Evolutionary conservation across 2,329 filamentous ascomycete genomes (phyloP).

Genomic region (Sarocladium kiliense): DNA sequence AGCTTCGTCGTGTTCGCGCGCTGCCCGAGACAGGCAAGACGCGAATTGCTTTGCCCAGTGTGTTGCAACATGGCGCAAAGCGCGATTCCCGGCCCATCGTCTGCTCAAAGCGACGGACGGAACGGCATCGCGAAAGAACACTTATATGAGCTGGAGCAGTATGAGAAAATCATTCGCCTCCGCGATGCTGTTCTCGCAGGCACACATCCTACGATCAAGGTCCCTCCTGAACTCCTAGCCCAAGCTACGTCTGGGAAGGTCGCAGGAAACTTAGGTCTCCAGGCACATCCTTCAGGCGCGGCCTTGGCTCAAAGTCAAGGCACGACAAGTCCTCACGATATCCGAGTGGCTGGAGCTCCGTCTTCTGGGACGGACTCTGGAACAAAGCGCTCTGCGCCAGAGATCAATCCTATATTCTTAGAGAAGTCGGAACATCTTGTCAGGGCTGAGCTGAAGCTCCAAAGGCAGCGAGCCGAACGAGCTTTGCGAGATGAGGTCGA

Average conservation of each 20-base stretch:
- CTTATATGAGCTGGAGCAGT: conserved; percentile 58
- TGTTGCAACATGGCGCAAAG: neutral
- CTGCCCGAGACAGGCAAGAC: neutral
- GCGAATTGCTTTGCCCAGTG: neutral
- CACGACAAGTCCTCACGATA: neutral
- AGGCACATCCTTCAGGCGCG: neutral
- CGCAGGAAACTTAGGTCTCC: no score
- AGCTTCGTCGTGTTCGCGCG: neutral
- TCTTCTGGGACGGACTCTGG: neutral
- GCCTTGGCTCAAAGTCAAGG: no score
- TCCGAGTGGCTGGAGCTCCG: neutral
- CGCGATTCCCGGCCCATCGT: neutral
- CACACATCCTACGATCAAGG: conserved; percentile 60
- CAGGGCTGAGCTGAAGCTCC: conserved; percentile 73
- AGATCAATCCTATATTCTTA: conserved; percentile 77
- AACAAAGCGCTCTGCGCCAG: conserved; percentile 26
- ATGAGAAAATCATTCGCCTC: conserved; percentile 75
- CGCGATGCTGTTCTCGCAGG: conserved; percentile 78
- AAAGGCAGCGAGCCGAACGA: conserved; percentile 77
- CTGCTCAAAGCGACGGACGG: neutral
- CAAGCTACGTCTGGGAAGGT: no score
- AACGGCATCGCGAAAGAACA: conserved; percentile 35
- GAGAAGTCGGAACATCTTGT: conserved; percentile 83
- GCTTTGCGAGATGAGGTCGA: conserved; percentile 72
- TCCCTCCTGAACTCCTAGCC: conserved; percentile 29